Evolutionary conservation across 2,329 filamentous ascomycete species (phyloP).

Genomic region (Stagonosporopsis rhizophila): DNA sequence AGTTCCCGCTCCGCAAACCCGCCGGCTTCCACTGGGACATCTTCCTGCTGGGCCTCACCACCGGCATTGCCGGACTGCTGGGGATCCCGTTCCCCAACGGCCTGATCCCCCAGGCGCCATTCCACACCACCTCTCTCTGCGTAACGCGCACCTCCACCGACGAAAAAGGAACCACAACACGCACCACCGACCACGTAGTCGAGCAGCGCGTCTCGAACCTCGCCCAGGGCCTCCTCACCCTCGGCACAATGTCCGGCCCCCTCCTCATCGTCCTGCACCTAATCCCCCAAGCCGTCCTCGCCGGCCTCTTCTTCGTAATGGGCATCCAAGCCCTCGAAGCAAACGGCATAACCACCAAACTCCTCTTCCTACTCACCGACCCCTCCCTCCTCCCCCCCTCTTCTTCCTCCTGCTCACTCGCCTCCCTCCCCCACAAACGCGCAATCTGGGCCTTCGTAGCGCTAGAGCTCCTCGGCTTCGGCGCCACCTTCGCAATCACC

Average conservation of each 20-base stretch:
- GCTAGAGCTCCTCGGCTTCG: conserved; percentile 61
- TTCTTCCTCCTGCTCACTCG: conserved; percentile 56
- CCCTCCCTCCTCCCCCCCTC: conserved; percentile 54
- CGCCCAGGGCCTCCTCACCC: conserved; percentile 60
- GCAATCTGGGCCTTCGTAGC: conserved; percentile 60
- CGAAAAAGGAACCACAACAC: conserved; percentile 52
- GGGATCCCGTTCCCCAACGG: conserved; percentile 66
- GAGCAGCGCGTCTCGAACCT: conserved; percentile 66
- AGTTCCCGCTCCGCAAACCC: conserved; percentile 64
- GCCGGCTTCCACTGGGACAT: conserved; percentile 69
- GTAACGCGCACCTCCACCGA: conserved; percentile 50
- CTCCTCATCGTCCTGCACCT: conserved; percentile 61
- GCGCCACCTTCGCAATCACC: conserved; percentile 63
- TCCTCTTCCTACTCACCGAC: conserved; percentile 59
- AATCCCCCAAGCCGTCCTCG: conserved; percentile 62
- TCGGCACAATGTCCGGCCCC: conserved; percentile 65
- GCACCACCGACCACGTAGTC: conserved; percentile 58
- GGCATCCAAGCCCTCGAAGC: conserved; percentile 60
- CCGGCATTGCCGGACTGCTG: conserved; percentile 62
- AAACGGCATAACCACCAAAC: conserved; percentile 62
- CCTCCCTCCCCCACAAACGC: conserved; percentile 53
- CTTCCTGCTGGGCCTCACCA: conserved; percentile 64
- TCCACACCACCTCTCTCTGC: conserved; percentile 63
- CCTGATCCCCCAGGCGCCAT: conserved; percentile 65
- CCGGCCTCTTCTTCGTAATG: conserved; percentile 66